These are phyloP conservation scores for Lactarius trivialis DNA, from an alignment of 768 basidiomycete species.

Conservation along the genomic window DNA sequence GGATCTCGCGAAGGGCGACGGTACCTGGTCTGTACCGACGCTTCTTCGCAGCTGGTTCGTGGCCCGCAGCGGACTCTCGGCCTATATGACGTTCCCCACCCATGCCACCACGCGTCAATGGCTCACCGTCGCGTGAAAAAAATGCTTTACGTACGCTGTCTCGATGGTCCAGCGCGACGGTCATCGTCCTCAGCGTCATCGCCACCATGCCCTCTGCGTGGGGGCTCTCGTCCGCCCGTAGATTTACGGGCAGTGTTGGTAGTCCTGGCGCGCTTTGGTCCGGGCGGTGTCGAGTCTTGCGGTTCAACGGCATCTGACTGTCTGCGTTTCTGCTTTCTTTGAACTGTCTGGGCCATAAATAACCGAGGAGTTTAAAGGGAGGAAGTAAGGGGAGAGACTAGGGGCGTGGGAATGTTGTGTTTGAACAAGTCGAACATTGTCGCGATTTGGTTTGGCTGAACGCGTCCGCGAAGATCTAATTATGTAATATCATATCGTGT, in stretches of 20 bases:
- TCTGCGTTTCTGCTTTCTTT: slow-evolving; percentile 46
- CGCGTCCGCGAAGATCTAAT: slow-evolving; percentile 9
- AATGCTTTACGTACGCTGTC: slow-evolving; percentile 12
- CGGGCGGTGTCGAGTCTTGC: slow-evolving; percentile 35
- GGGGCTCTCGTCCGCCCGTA: slow-evolving; percentile 46
- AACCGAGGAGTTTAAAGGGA: not conserved
- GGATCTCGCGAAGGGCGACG: slow-evolving; percentile 83
- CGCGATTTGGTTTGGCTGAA: slow-evolving; percentile 17
- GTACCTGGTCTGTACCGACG: slow-evolving; percentile 86
- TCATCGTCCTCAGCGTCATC: not conserved
- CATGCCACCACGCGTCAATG: slow-evolving; percentile 6
- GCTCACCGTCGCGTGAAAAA: not conserved
- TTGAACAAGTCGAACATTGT: slow-evolving; percentile 16
- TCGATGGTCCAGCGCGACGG: slow-evolving; percentile 15
- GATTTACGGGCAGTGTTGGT: slow-evolving; percentile 71
- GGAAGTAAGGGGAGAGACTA: slow-evolving; percentile 5
- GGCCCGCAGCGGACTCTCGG: slow-evolving; percentile 24
- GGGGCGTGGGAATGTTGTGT: slow-evolving; percentile 23
- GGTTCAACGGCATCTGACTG: slow-evolving; percentile 26
- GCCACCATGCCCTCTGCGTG: not conserved
- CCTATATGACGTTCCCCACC: not conserved
- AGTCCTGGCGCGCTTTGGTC: slow-evolving; percentile 42
- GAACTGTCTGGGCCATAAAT: slow-evolving; percentile 66
- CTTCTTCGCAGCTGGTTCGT: slow-evolving; percentile 30
- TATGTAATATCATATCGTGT: not conserved